phyloP scores from a whole-genome alignment of 768 basidiomycete genomes.

The Trametes punicea region DNA sequence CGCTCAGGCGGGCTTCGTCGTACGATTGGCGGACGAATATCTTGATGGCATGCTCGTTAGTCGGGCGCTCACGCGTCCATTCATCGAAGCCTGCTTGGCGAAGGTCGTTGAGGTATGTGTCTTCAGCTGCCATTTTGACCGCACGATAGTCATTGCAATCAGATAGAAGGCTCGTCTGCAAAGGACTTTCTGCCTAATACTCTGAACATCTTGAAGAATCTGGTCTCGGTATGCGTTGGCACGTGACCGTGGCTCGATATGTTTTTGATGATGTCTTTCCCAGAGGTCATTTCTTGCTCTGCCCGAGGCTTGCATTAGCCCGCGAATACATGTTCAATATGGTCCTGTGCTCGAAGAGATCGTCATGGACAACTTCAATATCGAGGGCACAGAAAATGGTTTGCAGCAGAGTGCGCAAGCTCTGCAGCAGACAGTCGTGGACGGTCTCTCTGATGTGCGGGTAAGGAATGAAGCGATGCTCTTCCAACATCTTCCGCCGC shows the following conservation, averaged over 20 bases:
- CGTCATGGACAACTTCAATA: slow-evolving; percentile 41
- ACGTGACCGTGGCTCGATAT: background rate
- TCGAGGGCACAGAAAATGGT: slow-evolving; percentile 21
- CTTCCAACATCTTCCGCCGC: slow-evolving; percentile 63
- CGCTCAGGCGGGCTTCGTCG: slow-evolving; percentile 76
- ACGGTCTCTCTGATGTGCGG: slow-evolving; percentile 66
- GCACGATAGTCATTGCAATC: background rate
- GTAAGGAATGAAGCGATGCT: slow-evolving; percentile 79
- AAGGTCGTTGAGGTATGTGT: slow-evolving; percentile 61
- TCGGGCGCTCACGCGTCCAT: slow-evolving; percentile 65
- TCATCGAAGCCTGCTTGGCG: slow-evolving; percentile 65
- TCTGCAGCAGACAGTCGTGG: slow-evolving; percentile 47
- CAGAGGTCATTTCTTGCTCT: slow-evolving; percentile 69
- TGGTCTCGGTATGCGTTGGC: slow-evolving; percentile 53
- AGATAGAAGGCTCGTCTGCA: slow-evolving; percentile 50
- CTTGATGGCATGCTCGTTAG: slow-evolving; percentile 62
- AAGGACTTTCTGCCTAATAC: slow-evolving; percentile 55
- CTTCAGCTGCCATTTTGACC: background rate
- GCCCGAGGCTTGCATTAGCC: slow-evolving; percentile 73
- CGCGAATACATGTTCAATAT: slow-evolving; percentile 61
- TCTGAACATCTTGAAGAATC: slow-evolving; percentile 47
- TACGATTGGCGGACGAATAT: slow-evolving; percentile 77
- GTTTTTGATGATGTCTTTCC: background rate
- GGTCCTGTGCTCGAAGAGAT: slow-evolving; percentile 44
- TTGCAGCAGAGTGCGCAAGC: slow-evolving; percentile 39